Evolutionary conservation across 2,329 filamentous ascomycete species (phyloP), one percentile per base, ranked within the genome.

Genomic region (Aspergillus sp.): DNA sequence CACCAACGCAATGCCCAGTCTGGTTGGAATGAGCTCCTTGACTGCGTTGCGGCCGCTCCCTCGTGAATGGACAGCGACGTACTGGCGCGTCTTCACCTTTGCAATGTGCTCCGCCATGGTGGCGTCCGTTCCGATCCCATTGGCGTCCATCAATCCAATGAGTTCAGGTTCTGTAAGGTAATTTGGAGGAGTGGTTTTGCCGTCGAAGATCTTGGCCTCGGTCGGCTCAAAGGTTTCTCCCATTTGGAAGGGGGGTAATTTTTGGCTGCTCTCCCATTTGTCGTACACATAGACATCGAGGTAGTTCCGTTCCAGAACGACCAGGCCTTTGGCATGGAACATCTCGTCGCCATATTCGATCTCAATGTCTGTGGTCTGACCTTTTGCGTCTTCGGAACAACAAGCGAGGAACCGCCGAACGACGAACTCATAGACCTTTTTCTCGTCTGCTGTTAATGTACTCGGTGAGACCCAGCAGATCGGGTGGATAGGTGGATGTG

Each of bases 51-150:
- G 73, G 34, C 76, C 74, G 49, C 69, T 70, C 50, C 76, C 76
- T 46, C 76, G 80, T 65, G 79, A 67, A 74, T 84, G 67, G 67
- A 88, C 87, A 52, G 85, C 83, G 46, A 91, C 93, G 65, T 99
- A 99, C 62, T 92, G 81, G 54, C 94, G 81, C 53, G 92, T 85
- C 71, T 97, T 91, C 63, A 99, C 96, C 72, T 93, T 99, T 54
- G 89, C 86, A 64, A 99, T 99, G 68, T 99, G 94, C 64, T 99
- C 94, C 0, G 94, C 94, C 94, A 99, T 99, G 1, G 94, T 99
- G 5, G 94, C 94, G 75, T 99, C 94, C 9, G 94, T 99, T 11
- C 94, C 94, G 58, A 99, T 99, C 2, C 94, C 94, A 68, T 99
- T 99, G 42, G 91, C 92, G 74, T 99, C 94, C 94, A 99, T 99